Evolutionary conservation across 2,329 filamentous ascomycete species (phyloP).

Genomic region (Penicillium griseofulvum): DNA sequence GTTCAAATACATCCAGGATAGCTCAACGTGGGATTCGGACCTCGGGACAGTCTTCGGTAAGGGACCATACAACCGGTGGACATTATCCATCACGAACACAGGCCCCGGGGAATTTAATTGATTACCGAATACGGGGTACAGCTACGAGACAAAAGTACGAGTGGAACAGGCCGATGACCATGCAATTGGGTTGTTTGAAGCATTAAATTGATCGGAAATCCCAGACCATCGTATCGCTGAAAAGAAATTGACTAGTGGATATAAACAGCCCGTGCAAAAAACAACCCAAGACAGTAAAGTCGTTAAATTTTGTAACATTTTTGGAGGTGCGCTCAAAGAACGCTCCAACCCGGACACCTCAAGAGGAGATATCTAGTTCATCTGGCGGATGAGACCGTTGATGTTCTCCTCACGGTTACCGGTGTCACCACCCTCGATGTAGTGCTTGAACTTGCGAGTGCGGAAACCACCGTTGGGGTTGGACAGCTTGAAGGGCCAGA

Average conservation of each 20-base stretch:
- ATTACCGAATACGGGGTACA: neutral
- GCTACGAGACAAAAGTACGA: neutral
- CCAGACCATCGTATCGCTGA: slow-evolving; percentile 35
- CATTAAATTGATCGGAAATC: slow-evolving; percentile 36
- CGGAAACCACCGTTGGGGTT: slow-evolving; percentile 98
- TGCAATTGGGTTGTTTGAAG: slow-evolving; percentile 35
- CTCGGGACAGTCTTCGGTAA: neutral
- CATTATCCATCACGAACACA: no score
- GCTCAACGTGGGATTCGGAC: neutral
- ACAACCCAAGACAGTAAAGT: slow-evolving; percentile 33
- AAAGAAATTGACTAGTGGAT: slow-evolving; percentile 25
- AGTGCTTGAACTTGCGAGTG: slow-evolving; percentile 97
- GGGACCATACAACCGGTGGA: neutral
- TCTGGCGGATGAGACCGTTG: slow-evolving; percentile 93
- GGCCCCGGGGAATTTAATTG: no score
- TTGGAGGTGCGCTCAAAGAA: slow-evolving; percentile 7
- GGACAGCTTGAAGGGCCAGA: slow-evolving; percentile 99
- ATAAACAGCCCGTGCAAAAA: slow-evolving; percentile 33
- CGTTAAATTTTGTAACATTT: slow-evolving; percentile 22
- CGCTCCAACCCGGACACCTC: slow-evolving; percentile 3
- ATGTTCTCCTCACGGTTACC: slow-evolving; percentile 99
- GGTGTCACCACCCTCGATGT: slow-evolving; percentile 95
- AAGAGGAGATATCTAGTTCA: slow-evolving; percentile 69
- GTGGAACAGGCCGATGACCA: slow-evolving; percentile 6
- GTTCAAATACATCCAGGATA: neutral